A percentile compares a stretch with the other conserved stretches of the same genome.
Evolutionary conservation across 352 stramenopile species (phyloP).

Genomic region (Phytophthora melonis): DNA sequence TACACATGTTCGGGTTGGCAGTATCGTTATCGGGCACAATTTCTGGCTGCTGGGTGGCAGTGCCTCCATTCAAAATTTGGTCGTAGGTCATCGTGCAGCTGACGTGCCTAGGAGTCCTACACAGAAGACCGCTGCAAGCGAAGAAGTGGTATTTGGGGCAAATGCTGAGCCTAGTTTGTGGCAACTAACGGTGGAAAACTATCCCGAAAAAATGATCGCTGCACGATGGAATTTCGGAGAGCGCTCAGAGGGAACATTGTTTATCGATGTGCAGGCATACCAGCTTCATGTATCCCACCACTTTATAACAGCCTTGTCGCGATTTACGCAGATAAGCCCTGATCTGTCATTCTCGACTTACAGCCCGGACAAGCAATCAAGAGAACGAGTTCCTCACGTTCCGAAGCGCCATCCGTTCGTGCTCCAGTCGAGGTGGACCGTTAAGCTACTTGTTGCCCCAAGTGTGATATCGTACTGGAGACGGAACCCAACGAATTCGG

Average conservation of each 20-base stretch:
- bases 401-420: constrained; percentile 19
- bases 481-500: constrained; percentile 20
- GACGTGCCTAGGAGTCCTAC: constrained; percentile 1
- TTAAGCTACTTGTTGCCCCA: constrained; percentile 76
- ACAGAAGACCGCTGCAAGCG: constrained; percentile 23
- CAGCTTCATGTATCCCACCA: constrained; percentile 73
- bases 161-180: constrained; percentile 74
- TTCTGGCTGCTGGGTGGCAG: constrained; percentile 31
- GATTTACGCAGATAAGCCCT: constrained; percentile 36
- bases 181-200: constrained; percentile 78
- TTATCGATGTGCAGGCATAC: constrained; percentile 77
- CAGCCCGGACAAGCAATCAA: constrained; percentile 3
- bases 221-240: constrained; percentile 60
- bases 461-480: constrained; percentile 74
- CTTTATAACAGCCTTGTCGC: constrained; percentile 47
- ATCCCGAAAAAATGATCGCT: constrained; percentile 73
- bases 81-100: constrained; percentile 49
- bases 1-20: constrained; percentile 69
- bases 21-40: constrained; percentile 46
- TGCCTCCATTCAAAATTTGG: constrained; percentile 73
- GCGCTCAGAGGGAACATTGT: constrained; percentile 48
- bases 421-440: constrained; percentile 36
- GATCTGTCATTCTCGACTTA: constrained; percentile 15
- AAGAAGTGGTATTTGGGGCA: constrained; percentile 78
- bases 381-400: background rate